Conservation (phyloP, 2,329 filamentous ascomycete genomes). For the Penicillium sp. region DNA sequence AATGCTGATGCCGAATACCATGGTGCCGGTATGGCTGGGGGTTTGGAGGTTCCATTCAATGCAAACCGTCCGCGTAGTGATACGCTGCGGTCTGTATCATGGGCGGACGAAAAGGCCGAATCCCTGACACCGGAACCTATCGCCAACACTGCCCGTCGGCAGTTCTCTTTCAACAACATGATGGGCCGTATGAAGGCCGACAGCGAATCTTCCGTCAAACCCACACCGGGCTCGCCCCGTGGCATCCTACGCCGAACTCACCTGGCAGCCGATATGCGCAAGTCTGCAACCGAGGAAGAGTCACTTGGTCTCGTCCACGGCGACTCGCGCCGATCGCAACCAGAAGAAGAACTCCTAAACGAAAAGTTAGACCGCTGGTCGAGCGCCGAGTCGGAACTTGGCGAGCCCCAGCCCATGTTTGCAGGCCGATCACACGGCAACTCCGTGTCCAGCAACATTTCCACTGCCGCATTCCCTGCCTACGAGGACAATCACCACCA, state of each 20-base stretch:
- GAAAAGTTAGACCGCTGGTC: constrained; percentile 27
- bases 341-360: constrained; percentile 21
- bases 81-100: constrained; percentile 35
- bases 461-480: constrained; percentile 21
- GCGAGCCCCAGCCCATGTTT: constrained; percentile 17
- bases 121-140: constrained; percentile 22
- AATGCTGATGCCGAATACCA: constrained; percentile 36
- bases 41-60: constrained; percentile 22
- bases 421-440: constrained; percentile 16
- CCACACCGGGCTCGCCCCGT: constrained; percentile 25
- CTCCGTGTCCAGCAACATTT: constrained; percentile 19
- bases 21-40: constrained; percentile 15
- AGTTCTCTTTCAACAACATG: constrained; percentile 88
- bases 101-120: constrained; percentile 26
- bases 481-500: constrained; percentile 24
- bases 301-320: constrained; percentile 71
- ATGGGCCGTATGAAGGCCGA: constrained; percentile 49
- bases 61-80: constrained; percentile 22
- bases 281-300: constrained; percentile 69
- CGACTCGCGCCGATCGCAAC: constrained; percentile 39
- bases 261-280: constrained; percentile 20
- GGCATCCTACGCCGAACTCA: constrained; percentile 38
- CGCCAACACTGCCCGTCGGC: constrained; percentile 54
- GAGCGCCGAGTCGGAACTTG: constrained; percentile 16
- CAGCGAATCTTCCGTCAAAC: constrained; percentile 17